phyloP scores from a whole-genome alignment of 139 green algal species.

The Deuterostichococcus epilithicus region DNA sequence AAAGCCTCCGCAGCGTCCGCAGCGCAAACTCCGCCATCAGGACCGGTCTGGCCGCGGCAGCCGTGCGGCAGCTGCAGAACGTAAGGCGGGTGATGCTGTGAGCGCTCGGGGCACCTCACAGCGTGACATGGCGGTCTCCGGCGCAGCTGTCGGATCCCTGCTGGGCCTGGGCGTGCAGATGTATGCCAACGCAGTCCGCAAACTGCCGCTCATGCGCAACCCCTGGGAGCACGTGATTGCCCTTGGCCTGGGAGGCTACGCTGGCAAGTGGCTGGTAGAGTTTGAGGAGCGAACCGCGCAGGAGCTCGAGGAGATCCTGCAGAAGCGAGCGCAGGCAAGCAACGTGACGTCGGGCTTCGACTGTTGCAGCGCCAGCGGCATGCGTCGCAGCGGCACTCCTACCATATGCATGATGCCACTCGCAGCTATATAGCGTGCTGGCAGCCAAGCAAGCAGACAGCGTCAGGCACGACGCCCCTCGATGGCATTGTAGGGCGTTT shows the following conservation, averaged over 20 bases:
- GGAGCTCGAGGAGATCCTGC: conserved; percentile 27
- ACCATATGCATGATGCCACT: no score
- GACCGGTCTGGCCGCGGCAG: no score
- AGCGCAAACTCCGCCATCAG: no score
- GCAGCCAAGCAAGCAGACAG: no score
- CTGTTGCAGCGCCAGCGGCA: not conserved
- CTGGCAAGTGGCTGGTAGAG: conserved; percentile 34
- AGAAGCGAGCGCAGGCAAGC: not conserved
- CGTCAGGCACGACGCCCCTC: no score
- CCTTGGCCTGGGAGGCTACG: conserved; percentile 33
- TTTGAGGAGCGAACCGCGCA: conserved; percentile 36
- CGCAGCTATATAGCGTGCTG: no score
- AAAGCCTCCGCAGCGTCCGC: no score
- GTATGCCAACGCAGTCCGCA: conserved; percentile 61
- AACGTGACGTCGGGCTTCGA: not conserved
- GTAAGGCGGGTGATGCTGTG: no score
- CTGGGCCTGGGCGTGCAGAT: conserved; percentile 36
- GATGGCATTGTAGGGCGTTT: no score
- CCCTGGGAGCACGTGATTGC: conserved; percentile 52
- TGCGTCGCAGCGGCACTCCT: no score
- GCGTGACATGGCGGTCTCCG: not conserved
- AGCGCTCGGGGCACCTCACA: not conserved
- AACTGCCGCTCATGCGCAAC: conserved; percentile 53
- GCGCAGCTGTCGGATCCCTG: conserved; percentile 14
- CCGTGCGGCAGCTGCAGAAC: no score